phyloP scores from a whole-genome alignment of 73 alveolate genomes.

The Symbiodinium pilosum region DNA sequence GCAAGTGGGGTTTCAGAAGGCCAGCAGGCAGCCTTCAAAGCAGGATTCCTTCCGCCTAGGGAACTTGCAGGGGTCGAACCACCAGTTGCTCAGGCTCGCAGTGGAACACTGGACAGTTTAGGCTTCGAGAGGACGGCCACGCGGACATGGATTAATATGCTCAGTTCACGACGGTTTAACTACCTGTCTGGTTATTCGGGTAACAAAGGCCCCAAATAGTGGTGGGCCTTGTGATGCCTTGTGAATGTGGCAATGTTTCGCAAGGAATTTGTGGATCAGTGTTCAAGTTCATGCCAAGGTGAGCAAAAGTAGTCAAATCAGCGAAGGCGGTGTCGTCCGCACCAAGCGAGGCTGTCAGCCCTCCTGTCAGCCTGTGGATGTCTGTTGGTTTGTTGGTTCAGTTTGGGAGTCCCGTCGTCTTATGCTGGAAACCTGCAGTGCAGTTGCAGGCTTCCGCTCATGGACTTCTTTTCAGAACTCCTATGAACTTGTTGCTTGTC shows the following conservation, averaged over 20 bases:
- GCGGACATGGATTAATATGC: too few relatives aligned
- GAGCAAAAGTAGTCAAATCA: background rate
- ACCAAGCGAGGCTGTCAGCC: background rate
- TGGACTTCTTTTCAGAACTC: conserved; percentile 84
- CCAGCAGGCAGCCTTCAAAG: too few relatives aligned
- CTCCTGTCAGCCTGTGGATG: too few relatives aligned
- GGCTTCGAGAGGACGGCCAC: background rate
- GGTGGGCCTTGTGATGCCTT: too few relatives aligned
- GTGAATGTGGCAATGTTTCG: too few relatives aligned
- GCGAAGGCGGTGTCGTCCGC: background rate
- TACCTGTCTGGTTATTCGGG: too few relatives aligned
- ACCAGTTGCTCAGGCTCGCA: background rate
- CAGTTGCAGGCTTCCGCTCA: conserved; percentile 39
- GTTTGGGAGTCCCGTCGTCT: background rate
- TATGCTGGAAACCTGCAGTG: background rate
- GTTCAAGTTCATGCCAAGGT: background rate
- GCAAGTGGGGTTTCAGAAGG: background rate
- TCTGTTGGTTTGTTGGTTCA: too few relatives aligned
- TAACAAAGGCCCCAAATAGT: too few relatives aligned
- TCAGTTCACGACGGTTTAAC: too few relatives aligned
- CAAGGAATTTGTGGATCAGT: background rate
- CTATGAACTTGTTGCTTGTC: conserved; percentile 34
- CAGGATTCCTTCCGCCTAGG: too few relatives aligned
- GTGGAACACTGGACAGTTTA: background rate
- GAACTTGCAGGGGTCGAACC: background rate